Evolutionary conservation across 1,284 basidiomycete genomes (phyloP).

Genomic region (Kwoniella shivajii): DNA sequence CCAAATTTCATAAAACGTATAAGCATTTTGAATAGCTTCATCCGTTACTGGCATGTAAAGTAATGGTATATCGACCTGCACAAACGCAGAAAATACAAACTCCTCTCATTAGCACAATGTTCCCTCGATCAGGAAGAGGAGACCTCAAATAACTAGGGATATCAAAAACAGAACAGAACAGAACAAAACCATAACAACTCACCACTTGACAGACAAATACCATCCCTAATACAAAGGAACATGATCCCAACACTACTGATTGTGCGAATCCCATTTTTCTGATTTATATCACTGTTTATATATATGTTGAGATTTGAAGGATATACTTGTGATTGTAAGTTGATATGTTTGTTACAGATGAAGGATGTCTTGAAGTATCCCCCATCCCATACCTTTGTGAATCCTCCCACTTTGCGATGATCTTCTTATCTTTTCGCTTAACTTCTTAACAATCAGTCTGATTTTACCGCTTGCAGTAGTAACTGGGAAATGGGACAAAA

Average conservation of each 20-base stretch:
- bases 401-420: too few relatives aligned
- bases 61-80: constrained; percentile 78
- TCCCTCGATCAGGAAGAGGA: too few relatives aligned
- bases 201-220: constrained; percentile 74
- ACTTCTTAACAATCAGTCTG: background rate
- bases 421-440: background rate
- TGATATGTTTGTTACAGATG: background rate
- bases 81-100: background rate
- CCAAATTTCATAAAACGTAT: constrained; percentile 85
- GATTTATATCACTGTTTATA: background rate
- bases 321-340: background rate
- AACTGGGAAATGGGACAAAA: background rate
- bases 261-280: constrained; percentile 82
- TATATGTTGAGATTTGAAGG: background rate
- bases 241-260: constrained; percentile 76
- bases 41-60: constrained; percentile 67
- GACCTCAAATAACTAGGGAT: too few relatives aligned
- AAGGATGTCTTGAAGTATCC: too few relatives aligned
- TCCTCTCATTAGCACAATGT: too few relatives aligned
- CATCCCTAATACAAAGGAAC: constrained; percentile 83
- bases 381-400: too few relatives aligned
- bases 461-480: background rate
- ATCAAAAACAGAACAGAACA: too few relatives aligned
- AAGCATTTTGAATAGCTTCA: constrained; percentile 69
- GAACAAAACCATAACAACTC: constrained; percentile 24